Evolutionary conservation across 495 filamentous ascomycete genomes (phyloP).

Genomic region (Neurospora sp.): DNA sequence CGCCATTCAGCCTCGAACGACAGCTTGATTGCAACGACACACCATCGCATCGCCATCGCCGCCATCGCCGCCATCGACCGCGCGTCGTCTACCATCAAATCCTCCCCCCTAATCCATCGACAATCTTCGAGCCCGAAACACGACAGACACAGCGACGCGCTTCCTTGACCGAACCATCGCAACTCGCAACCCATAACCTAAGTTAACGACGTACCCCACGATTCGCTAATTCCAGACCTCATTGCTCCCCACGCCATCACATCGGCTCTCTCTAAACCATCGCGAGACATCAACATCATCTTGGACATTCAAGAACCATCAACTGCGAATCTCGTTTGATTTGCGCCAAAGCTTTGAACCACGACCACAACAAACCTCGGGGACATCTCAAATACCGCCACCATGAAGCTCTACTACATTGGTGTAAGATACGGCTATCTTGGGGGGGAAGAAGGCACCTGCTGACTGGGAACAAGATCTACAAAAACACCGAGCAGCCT

Average conservation of each 20-base stretch:
- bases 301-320: background rate
- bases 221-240: background rate
- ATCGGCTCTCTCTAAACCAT: background rate
- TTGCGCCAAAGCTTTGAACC: background rate
- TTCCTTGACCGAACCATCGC: background rate
- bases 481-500: conserved; percentile 44
- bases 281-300: background rate
- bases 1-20: background rate
- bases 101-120: background rate
- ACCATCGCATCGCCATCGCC: background rate
- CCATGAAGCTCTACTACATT: conserved; percentile 76
- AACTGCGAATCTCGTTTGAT: background rate
- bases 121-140: background rate
- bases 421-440: conserved; percentile 2
- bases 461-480: conserved; percentile 12
- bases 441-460: background rate
- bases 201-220: background rate
- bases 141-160: background rate
- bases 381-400: conserved; percentile 21
- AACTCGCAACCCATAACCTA: background rate
- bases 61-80: background rate
- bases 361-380: background rate
- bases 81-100: background rate
- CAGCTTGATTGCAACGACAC: background rate
- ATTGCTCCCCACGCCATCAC: background rate